These are phyloP conservation scores for Paecilomyces sp. DNA, from an alignment of 2,329 filamentous ascomycete species.

Conservation along the genomic window DNA sequence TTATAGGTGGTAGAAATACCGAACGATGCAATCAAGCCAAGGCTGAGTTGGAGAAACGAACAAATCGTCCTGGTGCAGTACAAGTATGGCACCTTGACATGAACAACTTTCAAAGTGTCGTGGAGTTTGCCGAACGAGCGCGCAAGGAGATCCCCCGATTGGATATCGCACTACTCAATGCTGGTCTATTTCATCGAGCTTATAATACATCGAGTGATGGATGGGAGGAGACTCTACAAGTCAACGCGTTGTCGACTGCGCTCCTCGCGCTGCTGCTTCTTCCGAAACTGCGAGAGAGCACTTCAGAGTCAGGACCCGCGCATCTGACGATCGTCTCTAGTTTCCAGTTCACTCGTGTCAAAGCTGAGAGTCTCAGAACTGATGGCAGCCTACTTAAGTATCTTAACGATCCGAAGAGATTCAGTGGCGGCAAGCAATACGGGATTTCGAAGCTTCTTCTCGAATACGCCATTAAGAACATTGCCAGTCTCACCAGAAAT, in stretches of 20 bases:
- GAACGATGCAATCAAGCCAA: slow-evolving; percentile 38
- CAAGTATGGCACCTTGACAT: slow-evolving; percentile 43
- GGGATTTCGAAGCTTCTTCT: slow-evolving; percentile 36
- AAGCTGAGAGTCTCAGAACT: slow-evolving; percentile 22
- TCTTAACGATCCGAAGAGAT: slow-evolving; percentile 23
- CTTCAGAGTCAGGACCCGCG: slow-evolving; percentile 20
- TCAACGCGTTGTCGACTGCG: slow-evolving; percentile 52
- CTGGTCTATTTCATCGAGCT: slow-evolving; percentile 34
- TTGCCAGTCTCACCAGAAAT: slow-evolving; percentile 23
- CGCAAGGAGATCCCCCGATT: slow-evolving; percentile 29
- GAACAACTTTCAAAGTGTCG: slow-evolving; percentile 38
- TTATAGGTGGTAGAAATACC: slow-evolving; percentile 40
- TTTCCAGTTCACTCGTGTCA: slow-evolving; percentile 29
- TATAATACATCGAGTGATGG: slow-evolving; percentile 34
- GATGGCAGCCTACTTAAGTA: slow-evolving; percentile 24
- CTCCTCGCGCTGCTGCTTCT: slow-evolving; percentile 48
- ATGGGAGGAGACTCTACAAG: slow-evolving; percentile 49
- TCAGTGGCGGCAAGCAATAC: slow-evolving; percentile 29
- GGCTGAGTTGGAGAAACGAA: slow-evolving; percentile 26
- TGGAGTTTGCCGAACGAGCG: slow-evolving; percentile 33
- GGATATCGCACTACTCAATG: slow-evolving; percentile 41
- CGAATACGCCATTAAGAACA: slow-evolving; percentile 34
- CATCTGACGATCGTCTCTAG: slow-evolving; percentile 42
- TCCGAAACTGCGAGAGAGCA: slow-evolving; percentile 35
- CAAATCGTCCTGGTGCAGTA: slow-evolving; percentile 26